Conservation (phyloP, 1,139 yeast species). For the Suhomyces atakaporum region DNA sequence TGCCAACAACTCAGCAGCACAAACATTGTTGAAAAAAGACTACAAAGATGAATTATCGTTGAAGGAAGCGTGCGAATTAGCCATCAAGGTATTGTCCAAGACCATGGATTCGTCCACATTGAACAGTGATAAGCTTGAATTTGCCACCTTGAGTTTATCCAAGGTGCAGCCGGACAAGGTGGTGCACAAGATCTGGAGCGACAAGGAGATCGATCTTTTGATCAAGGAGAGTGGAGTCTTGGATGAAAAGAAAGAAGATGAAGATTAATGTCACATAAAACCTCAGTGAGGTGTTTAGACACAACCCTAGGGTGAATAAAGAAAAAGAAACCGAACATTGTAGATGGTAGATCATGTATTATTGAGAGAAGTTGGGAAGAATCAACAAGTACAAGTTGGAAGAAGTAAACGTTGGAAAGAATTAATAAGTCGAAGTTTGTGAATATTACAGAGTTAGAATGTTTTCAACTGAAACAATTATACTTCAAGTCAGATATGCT, state of each 20-base stretch:
- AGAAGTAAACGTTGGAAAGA: no score
- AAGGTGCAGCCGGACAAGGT: conserved; percentile 52
- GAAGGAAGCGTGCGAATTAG: conserved; percentile 82
- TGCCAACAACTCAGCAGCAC: conserved; percentile 95
- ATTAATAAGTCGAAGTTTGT: no score
- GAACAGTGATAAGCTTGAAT: conserved; percentile 85
- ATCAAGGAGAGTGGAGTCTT: conserved; percentile 75
- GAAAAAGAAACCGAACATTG: no score
- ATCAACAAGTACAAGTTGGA: no score
- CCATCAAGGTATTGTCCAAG: conserved; percentile 87
- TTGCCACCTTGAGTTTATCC: conserved; percentile 69
- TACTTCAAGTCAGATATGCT: no score
- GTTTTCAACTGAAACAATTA: no score
- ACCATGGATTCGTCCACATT: conserved; percentile 90
- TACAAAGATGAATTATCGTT: conserved; percentile 80
- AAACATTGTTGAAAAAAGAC: conserved; percentile 92
- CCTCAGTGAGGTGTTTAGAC: no score
- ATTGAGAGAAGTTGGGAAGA: no score
- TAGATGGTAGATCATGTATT: no score
- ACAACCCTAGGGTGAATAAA: no score
- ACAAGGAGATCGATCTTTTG: conserved; percentile 71
- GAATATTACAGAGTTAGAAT: no score
- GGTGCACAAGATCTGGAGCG: conserved; percentile 75
- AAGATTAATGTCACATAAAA: conserved; percentile 10
- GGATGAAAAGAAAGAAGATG: conserved; percentile 37